Conservation (phyloP, 2,329 filamentous ascomycete genomes). For the Orbilia oligospora region DNA sequence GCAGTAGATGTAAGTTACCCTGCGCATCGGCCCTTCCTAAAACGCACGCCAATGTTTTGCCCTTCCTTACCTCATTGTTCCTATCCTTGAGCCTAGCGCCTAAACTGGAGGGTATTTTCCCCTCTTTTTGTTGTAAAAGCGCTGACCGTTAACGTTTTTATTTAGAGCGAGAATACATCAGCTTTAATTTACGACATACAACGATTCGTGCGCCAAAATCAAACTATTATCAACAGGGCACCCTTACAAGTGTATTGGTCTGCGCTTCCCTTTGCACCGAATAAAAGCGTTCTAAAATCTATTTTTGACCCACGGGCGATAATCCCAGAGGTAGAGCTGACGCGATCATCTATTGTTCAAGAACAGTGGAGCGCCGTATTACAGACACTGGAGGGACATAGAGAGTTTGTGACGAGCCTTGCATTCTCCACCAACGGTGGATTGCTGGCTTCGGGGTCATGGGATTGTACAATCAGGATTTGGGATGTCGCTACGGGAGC, state of each 20-base stretch:
- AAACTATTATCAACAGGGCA: constrained; percentile 3
- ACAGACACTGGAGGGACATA: neutral
- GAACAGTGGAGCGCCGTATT: neutral
- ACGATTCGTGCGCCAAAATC: constrained; percentile 36
- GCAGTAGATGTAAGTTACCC: constrained; percentile 28
- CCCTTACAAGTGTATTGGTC: constrained; percentile 39
- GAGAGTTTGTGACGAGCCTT: neutral
- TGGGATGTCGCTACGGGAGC: too few relatives aligned
- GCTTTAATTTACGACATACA: constrained; percentile 26
- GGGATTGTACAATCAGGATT: too few relatives aligned
- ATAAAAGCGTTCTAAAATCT: constrained; percentile 19
- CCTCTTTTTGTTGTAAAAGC: neutral
- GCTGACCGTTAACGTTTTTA: neutral
- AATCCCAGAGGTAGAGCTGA: neutral
- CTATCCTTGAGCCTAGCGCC: too few relatives aligned
- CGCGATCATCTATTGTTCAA: neutral
- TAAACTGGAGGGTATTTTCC: too few relatives aligned
- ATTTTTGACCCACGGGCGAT: constrained; percentile 7
- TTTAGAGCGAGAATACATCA: neutral
- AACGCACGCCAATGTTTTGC: too few relatives aligned
- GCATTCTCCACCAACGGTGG: constrained; percentile 53
- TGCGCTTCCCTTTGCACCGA: constrained; percentile 19
- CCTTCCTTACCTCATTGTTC: too few relatives aligned
- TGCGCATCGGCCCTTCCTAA: too few relatives aligned
- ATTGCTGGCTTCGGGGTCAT: too few relatives aligned